Evolutionary conservation across 1,284 basidiomycete genomes (phyloP).

Genomic region (Naganishia liquefaciens): DNA sequence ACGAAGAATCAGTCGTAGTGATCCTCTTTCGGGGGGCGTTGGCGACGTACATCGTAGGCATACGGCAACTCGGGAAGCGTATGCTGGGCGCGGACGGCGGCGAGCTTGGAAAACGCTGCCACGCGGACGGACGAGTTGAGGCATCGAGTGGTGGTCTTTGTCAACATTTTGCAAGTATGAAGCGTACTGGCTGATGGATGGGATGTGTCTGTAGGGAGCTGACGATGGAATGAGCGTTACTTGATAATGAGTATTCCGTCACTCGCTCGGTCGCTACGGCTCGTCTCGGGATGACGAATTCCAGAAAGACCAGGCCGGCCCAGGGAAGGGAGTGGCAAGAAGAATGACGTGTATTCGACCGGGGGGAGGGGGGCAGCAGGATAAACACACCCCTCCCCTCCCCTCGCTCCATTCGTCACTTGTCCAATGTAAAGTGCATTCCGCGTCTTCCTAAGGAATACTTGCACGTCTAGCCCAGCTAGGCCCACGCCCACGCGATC

Average conservation of each 20-base stretch:
- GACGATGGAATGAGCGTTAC: neutral
- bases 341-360: too few species aligned
- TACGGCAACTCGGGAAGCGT: slow-evolving; percentile 84
- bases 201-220: neutral
- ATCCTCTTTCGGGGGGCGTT: slow-evolving; percentile 2
- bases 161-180: slow-evolving; percentile 4
- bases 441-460: too few species aligned
- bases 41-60: slow-evolving; percentile 72
- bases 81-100: slow-evolving; percentile 43
- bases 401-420: slow-evolving; percentile 10
- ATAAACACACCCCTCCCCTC: neutral
- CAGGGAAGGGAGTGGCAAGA: neutral
- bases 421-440: too few species aligned
- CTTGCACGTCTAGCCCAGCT: too few species aligned
- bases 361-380: too few species aligned
- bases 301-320: too few species aligned
- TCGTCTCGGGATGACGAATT: slow-evolving; percentile 15
- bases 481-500: neutral
- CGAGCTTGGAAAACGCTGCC: slow-evolving; percentile 25
- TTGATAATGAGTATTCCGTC: neutral
- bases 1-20: neutral
- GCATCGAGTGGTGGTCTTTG: slow-evolving; percentile 26
- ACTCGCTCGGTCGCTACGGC: neutral
- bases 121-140: slow-evolving; percentile 18
- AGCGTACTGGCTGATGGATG: neutral